Percentiles rank a stretch among this genome's conserved stretches.
These are phyloP conservation scores for Phyllosticta ampelicida DNA, from an alignment of 2,329 filamentous ascomycete species.

Conservation along the genomic window DNA sequence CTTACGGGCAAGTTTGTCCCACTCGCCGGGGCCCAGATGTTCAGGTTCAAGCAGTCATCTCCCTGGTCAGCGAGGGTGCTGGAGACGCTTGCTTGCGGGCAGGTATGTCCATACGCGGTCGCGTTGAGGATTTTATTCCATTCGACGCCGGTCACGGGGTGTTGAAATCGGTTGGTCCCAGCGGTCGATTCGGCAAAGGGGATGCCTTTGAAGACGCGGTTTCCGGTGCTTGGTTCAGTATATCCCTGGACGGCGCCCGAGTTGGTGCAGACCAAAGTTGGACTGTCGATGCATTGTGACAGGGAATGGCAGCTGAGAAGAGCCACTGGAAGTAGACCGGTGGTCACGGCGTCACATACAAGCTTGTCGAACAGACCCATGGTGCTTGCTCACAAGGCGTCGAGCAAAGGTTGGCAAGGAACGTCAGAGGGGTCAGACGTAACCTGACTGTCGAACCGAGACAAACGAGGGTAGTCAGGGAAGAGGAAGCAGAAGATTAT, in stretches of 20 bases:
- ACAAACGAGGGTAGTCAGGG: background rate
- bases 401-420: background rate
- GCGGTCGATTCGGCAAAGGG: conserved; percentile 9
- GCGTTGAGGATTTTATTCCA: conserved; percentile 2
- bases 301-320: background rate
- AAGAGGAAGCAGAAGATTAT: background rate
- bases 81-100: conserved; percentile 8
- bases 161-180: conserved; percentile 5
- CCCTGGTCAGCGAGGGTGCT: conserved; percentile 7
- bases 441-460: background rate
- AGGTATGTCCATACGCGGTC: conserved; percentile 7
- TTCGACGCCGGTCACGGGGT: background rate
- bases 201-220: conserved; percentile 10
- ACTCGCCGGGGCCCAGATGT: conserved; percentile 24
- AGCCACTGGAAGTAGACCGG: background rate
- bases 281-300: background rate
- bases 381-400: background rate
- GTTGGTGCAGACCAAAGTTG: background rate
- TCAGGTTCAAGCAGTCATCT: conserved; percentile 26
- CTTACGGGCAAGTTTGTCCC: conserved; percentile 20
- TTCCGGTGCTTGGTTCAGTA: conserved; percentile 4
- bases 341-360: background rate
- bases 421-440: background rate
- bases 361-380: background rate
- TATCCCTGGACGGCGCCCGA: conserved; percentile 6